Evolutionary conservation across 345 rosid genomes (phyloP).

Genomic region (Microcos paniculata): DNA sequence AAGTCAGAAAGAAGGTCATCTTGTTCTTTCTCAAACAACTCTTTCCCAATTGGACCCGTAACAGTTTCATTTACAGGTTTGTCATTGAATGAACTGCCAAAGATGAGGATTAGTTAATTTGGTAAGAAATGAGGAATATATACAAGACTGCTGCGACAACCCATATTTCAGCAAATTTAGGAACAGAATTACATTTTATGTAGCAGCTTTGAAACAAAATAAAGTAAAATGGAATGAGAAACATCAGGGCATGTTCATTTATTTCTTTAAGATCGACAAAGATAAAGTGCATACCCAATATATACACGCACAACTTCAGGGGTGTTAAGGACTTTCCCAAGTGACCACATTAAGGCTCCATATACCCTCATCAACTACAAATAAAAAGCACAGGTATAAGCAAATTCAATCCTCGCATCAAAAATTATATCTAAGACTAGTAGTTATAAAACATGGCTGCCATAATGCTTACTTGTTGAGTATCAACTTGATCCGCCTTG

Average conservation of each 20-base stretch:
- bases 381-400: conserved; percentile 7
- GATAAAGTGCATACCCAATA: conserved; percentile 61
- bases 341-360: conserved; percentile 99
- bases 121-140: too few relatives aligned
- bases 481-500: conserved; percentile 95
- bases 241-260: neutral
- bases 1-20: conserved; percentile 85
- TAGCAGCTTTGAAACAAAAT: neutral
- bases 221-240: neutral
- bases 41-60: conserved; percentile 86
- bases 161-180: neutral
- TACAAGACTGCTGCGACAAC: too few relatives aligned
- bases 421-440: neutral
- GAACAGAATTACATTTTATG: neutral
- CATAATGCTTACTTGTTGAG: conserved; percentile 66
- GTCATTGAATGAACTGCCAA: conserved; percentile 86
- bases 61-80: conserved; percentile 78
- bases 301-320: conserved; percentile 95
- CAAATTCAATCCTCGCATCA: conserved; percentile 7
- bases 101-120: too few relatives aligned
- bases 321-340: conserved; percentile 92
- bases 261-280: neutral
- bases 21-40: conserved; percentile 93
- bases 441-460: neutral
- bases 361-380: conserved; percentile 97